Conservation (phyloP, 108 stramenopile genomes). For the Stephanodiscus triporus region DNA sequence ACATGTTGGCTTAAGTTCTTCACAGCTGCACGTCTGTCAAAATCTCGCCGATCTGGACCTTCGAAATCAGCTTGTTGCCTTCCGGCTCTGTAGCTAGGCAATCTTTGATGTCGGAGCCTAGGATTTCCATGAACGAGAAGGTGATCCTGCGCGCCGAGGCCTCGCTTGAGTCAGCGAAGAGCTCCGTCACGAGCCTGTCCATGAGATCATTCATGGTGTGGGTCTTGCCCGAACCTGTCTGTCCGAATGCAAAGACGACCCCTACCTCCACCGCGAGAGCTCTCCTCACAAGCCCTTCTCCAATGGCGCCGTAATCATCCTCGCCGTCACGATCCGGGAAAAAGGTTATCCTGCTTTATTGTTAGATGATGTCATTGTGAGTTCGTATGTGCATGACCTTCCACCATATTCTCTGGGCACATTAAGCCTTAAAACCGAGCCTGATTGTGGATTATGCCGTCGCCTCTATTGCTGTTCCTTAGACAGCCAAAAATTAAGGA, state of each 20-base stretch:
- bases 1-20: slow-evolving; percentile 79
- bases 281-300: too few relatives aligned
- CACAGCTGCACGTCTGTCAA: slow-evolving; percentile 79
- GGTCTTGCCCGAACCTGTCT: too few relatives aligned
- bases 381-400: too few relatives aligned
- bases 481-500: slow-evolving; percentile 8
- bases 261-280: too few relatives aligned
- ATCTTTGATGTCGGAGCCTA: slow-evolving; percentile 90
- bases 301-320: too few relatives aligned
- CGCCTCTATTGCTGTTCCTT: neutral
- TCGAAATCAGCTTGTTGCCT: slow-evolving; percentile 43
- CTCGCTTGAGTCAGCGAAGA: slow-evolving; percentile 63
- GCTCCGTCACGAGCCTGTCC: slow-evolving; percentile 88
- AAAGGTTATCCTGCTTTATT: too few relatives aligned
- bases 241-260: slow-evolving; percentile 93
- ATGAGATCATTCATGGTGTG: slow-evolving; percentile 94
- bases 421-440: too few relatives aligned
- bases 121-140: slow-evolving; percentile 91
- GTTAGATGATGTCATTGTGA: neutral
- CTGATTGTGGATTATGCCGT: neutral
- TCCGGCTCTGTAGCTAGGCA: slow-evolving; percentile 63
- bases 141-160: slow-evolving; percentile 29
- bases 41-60: slow-evolving; percentile 85
- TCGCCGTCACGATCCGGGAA: too few relatives aligned
- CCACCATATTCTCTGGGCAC: too few relatives aligned